Conservation (phyloP, 1,284 basidiomycete species). For the Polyporus tsugae region DNA sequence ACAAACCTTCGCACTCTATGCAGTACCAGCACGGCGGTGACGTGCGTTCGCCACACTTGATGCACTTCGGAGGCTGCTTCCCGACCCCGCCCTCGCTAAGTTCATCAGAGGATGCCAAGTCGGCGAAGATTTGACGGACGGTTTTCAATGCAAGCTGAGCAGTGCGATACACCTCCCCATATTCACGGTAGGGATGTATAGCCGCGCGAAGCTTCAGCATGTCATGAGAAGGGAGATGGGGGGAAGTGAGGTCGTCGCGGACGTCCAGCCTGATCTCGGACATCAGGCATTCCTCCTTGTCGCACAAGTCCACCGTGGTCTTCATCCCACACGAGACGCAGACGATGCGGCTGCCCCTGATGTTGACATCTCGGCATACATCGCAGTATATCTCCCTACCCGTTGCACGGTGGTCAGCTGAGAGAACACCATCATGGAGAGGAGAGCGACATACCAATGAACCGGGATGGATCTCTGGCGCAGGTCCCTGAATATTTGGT, state of each 20-base stretch:
- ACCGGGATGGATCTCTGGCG: constrained; percentile 4
- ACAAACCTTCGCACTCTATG: constrained; percentile 22
- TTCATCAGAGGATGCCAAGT: not conserved
- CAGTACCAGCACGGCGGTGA: constrained; percentile 25
- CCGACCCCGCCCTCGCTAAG: not conserved
- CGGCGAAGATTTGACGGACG: not conserved
- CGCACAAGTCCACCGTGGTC: constrained; percentile 14
- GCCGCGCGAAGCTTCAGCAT: constrained; percentile 15
- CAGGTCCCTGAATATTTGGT: constrained; percentile 8
- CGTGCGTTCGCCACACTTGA: constrained; percentile 3
- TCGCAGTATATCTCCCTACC: constrained; percentile 13
- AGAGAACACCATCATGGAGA: not conserved
- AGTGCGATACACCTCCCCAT: constrained; percentile 7
- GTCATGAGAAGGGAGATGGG: constrained; percentile 13
- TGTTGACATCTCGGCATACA: not conserved
- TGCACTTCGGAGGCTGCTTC: not conserved
- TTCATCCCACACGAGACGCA: constrained; percentile 14
- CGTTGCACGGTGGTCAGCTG: not conserved
- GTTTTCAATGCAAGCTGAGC: constrained; percentile 8
- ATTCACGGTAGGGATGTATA: constrained; percentile 11
- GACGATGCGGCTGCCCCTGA: constrained; percentile 13
- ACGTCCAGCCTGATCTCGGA: constrained; percentile 2
- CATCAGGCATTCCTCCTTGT: constrained; percentile 9
- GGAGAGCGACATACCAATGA: not conserved
- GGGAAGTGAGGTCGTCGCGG: constrained; percentile 11